These are phyloP conservation scores for Ocimum tenuiflorum DNA, from an alignment of 257 asterid species.

Conservation along the genomic window DNA sequence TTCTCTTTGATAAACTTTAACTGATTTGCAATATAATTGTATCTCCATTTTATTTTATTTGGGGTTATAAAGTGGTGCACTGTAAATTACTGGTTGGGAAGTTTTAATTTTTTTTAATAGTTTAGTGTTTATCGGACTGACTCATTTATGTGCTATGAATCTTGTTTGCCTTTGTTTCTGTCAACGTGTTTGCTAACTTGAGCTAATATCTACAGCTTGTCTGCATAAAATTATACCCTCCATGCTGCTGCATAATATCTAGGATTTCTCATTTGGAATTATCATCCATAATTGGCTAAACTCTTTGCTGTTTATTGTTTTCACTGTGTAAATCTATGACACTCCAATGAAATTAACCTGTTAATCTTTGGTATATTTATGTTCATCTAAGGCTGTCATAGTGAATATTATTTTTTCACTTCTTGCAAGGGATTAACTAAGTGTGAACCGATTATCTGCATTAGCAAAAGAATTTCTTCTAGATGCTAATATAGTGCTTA, in stretches of 20 bases:
- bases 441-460: neutral
- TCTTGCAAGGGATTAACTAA: neutral
- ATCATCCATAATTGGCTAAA: too few species aligned
- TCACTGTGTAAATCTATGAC: neutral
- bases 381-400: neutral
- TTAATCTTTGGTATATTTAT: neutral
- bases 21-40: neutral
- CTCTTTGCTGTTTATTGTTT: neutral
- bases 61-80: neutral
- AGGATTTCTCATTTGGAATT: too few species aligned
- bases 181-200: neutral
- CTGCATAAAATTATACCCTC: neutral
- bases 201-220: neutral
- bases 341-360: neutral
- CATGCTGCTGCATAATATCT: too few species aligned
- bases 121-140: neutral
- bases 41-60: neutral
- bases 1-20: slow-evolving; percentile 5
- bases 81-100: neutral
- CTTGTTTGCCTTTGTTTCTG: neutral
- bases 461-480: neutral
- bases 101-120: neutral
- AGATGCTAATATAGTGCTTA: neutral
- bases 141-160: neutral
- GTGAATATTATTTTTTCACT: neutral